Evolutionary conservation across 371 early-diverging fungal genomes (phyloP), one percentile per base, ranked within the genome.

Genomic region (Mortierella sp.): DNA sequence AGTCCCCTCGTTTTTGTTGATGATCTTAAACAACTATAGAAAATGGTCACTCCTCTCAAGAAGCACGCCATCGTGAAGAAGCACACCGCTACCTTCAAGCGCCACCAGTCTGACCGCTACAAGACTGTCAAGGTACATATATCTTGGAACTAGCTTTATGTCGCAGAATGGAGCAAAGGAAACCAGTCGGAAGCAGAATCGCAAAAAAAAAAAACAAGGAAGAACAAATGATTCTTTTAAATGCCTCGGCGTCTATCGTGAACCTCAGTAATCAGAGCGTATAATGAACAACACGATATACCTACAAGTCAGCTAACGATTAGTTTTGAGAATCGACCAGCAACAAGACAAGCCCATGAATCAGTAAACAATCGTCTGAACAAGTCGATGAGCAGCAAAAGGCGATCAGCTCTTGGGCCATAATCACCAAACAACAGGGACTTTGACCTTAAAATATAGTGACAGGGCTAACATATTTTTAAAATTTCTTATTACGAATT

Each of bases 31-130:
- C 6, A 40, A 9, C 9, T 6, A 54, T 79, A 82, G 73, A 91
- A 93, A 90, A 95, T 95, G 95, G 94, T 95, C 85, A 90, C 94
- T 86, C 93, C 98, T 83, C 86, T 94, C 76, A 94, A 93, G 85
- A 96, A 96, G 89, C 92, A 91, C 86, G 91, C 87, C 83, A 98
- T 98, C 84, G 92, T 97, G 86, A 98, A 99, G 96, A 99, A 99
- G 95, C 96, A 96, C 88, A 96, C 96, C 82, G 96, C 95, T 89
- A 86, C 89, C 86, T 99, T 99, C 93, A 91, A 91, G 87, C 96
- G 99, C 84, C 96, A 96, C 89, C 99, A 99, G 87, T 97, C 96
- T 82, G 99, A 99, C 93, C 96, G 99, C 86, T 99, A 94, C 93
- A 93, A 90, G 90, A 90, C 93, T 83, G 94, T 99, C 82, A 92